Evolutionary conservation across 2,329 filamentous ascomycete species (phyloP).

Genomic region (Trichothecium sympodiale): DNA sequence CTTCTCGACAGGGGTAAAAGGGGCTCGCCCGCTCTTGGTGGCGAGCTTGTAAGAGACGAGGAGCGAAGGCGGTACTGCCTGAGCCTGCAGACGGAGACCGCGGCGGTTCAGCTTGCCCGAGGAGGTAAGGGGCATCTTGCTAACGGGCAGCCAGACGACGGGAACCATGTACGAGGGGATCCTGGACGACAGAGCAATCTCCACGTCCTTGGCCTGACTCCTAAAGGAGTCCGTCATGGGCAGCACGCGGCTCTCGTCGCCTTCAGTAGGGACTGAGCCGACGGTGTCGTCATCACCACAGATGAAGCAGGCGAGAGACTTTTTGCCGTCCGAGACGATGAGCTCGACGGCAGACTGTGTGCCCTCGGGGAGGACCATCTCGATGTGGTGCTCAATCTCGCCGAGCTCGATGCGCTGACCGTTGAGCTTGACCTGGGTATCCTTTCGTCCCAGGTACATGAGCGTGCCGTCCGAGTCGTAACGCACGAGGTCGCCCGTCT

Average conservation of each 20-base stretch:
- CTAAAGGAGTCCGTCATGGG: conserved; percentile 3
- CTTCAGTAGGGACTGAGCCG: conserved; percentile 1
- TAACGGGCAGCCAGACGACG: conserved; percentile 4
- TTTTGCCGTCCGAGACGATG: conserved; percentile 6
- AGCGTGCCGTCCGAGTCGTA: conserved; percentile 74
- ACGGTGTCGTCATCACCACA: conserved; percentile 4
- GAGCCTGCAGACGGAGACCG: conserved; percentile 3
- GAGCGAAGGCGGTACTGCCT: conserved; percentile 1
- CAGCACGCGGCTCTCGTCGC: conserved; percentile 4
- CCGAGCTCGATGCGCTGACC: conserved; percentile 8
- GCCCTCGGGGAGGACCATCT: conserved; percentile 2
- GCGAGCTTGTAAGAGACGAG: conserved; percentile 4
- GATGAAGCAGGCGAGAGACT: conserved; percentile 10
- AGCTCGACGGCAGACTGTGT: conserved; percentile 11
- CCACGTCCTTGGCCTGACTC: conserved; percentile 3
- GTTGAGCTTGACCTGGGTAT: conserved; percentile 7
- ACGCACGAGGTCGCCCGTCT: conserved; percentile 80
- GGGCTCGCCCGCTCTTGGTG: conserved; percentile 4
- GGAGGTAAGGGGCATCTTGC: conserved; percentile 5
- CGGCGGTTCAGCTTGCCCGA: conserved; percentile 5
- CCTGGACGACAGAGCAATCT: conserved; percentile 1
- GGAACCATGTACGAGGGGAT: conserved; percentile 5
- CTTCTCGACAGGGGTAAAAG: neutral
- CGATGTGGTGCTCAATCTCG: conserved; percentile 6
- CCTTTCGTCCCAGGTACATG: conserved; percentile 65